Evolutionary conservation across 179 eudicot genomes (phyloP).

Genomic region (Nepenthes alata): DNA sequence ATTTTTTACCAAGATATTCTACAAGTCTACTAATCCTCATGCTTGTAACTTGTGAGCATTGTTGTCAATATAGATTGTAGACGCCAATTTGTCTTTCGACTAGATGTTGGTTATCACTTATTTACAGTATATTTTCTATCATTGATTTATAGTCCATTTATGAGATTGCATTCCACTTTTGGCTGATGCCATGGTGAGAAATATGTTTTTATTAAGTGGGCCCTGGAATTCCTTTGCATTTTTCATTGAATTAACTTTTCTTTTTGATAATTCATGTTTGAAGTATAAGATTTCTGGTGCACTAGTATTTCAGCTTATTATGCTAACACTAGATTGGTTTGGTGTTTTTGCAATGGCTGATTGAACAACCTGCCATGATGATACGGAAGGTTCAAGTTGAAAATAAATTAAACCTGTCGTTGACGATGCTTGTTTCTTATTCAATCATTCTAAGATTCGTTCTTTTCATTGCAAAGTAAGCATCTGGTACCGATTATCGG

Average conservation of each 20-base stretch:
- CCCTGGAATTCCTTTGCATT: neutral
- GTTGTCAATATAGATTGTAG: no score
- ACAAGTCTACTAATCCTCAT: no score
- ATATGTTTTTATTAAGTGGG: no score
- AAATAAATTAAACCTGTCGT: slow-evolving; percentile 3
- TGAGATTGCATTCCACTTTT: no score
- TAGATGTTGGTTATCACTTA: no score
- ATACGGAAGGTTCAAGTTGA: slow-evolving; percentile 51
- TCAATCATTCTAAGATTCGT: neutral
- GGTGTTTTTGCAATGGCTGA: slow-evolving; percentile 32
- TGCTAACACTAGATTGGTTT: slow-evolving; percentile 8
- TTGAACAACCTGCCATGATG: slow-evolving; percentile 61
- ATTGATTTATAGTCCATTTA: no score
- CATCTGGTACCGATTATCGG: slow-evolving; percentile 92
- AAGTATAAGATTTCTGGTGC: neutral
- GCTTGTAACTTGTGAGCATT: no score
- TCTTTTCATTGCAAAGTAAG: slow-evolving; percentile 59
- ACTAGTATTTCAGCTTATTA: neutral
- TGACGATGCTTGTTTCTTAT: neutral
- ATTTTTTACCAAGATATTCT: no score
- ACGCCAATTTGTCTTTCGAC: no score
- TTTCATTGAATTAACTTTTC: neutral
- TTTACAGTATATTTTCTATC: no score
- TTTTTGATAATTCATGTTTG: no score
- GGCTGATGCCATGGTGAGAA: no score